Evolutionary conservation across 2,329 filamentous ascomycete species (phyloP).

Genomic region (Colletotrichum limetticola): DNA sequence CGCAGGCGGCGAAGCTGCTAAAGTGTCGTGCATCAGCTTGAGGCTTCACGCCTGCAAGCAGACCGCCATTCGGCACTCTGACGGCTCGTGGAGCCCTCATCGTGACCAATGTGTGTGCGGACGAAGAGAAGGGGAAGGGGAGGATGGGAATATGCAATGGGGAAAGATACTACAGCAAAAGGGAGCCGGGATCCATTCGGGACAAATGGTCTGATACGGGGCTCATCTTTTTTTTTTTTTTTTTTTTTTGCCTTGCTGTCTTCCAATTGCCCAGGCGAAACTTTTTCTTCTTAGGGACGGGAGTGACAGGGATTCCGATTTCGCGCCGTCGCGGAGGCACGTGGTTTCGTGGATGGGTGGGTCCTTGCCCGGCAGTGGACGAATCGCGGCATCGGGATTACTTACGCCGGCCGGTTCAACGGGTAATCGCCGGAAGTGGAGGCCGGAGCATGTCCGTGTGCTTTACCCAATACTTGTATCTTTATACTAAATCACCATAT

Average conservation of each 20-base stretch:
- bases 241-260: slow-evolving; percentile 22
- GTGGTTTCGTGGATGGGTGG: slow-evolving; percentile 34
- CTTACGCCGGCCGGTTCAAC: slow-evolving; percentile 14
- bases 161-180: slow-evolving; percentile 20
- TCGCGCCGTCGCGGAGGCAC: slow-evolving; percentile 35
- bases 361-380: background rate
- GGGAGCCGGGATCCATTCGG: slow-evolving; percentile 29
- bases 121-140: slow-evolving; percentile 3
- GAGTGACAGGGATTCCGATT: slow-evolving; percentile 20
- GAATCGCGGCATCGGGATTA: slow-evolving; percentile 21
- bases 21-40: slow-evolving; percentile 41
- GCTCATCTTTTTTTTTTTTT: slow-evolving; percentile 34
- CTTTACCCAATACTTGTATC: no score
- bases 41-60: slow-evolving; percentile 45
- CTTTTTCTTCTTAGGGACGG: slow-evolving; percentile 34
- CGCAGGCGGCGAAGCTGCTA: slow-evolving; percentile 42
- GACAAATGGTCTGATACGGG: slow-evolving; percentile 32
- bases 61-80: slow-evolving; percentile 55
- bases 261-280: slow-evolving; percentile 38
- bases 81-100: slow-evolving; percentile 52
- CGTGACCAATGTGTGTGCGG: slow-evolving; percentile 36
- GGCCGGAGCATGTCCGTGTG: background rate
- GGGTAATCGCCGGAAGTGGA: background rate
- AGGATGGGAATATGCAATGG: slow-evolving; percentile 1
- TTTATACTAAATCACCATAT: no score